These are phyloP conservation scores for Colletotrichum liriopes DNA, from an alignment of 2,329 filamentous ascomycete species.

Conservation along the genomic window DNA sequence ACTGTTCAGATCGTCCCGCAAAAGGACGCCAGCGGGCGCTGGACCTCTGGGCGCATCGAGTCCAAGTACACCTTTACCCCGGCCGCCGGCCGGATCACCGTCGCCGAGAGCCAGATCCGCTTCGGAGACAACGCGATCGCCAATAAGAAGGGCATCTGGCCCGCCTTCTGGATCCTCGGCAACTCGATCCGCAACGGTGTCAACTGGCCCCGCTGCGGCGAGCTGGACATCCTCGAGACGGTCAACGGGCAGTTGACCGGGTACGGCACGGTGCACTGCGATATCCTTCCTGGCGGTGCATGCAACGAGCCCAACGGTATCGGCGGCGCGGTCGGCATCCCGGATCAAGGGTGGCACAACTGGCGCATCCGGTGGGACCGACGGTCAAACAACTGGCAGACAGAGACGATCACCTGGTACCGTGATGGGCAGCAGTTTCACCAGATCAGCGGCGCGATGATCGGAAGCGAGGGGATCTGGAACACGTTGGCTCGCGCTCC, in stretches of 20 bases:
- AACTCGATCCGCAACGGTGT: conserved; percentile 62
- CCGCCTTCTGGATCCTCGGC: conserved; percentile 69
- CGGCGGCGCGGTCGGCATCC: conserved; percentile 54
- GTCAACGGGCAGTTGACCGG: conserved; percentile 62
- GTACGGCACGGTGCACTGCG: conserved; percentile 66
- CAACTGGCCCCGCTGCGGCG: conserved; percentile 65
- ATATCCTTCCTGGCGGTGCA: conserved; percentile 57
- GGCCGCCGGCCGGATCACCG: conserved; percentile 55
- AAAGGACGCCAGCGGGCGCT: conserved; percentile 55
- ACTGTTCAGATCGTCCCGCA: conserved; percentile 68
- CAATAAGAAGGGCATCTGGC: conserved; percentile 67
- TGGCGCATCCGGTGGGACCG: conserved; percentile 66
- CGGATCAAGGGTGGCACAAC: conserved; percentile 62
- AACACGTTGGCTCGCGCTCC: conserved; percentile 59
- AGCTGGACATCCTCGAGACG: conserved; percentile 67
- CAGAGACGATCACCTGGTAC: conserved; percentile 65
- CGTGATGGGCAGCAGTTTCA: conserved; percentile 62
- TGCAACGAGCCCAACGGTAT: conserved; percentile 65
- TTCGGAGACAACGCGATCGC: conserved; percentile 55
- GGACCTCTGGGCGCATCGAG: conserved; percentile 68
- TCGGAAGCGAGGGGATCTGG: conserved; percentile 61
- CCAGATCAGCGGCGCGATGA: conserved; percentile 58
- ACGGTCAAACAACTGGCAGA: conserved; percentile 59
- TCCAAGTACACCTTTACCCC: conserved; percentile 63
- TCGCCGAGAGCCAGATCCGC: conserved; percentile 62